Conservation (phyloP, 805 yeast species). For the Schwanniomyces vanrijiae region DNA sequence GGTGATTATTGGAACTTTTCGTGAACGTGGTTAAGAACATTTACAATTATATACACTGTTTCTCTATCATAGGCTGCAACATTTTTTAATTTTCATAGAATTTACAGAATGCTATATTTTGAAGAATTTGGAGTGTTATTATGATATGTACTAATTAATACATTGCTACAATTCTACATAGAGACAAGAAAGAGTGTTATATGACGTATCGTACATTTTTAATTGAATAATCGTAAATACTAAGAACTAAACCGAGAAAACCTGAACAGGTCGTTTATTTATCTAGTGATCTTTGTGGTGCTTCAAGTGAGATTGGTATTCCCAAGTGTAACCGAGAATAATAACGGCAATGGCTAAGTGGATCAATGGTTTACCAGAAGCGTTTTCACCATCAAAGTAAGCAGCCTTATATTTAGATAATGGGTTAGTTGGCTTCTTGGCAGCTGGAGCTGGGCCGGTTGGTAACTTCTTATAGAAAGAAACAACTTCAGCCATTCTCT, state of each 20-base stretch:
- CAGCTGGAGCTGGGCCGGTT: slow-evolving; percentile 83
- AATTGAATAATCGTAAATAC: neutral
- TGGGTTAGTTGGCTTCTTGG: slow-evolving; percentile 64
- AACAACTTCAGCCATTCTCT: slow-evolving; percentile 94
- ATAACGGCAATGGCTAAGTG: slow-evolving; percentile 72
- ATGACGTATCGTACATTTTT: neutral
- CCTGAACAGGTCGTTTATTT: neutral
- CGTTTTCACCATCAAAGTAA: slow-evolving; percentile 81
- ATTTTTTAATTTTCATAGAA: too few species aligned
- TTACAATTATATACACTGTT: too few species aligned
- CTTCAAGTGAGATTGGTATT: slow-evolving; percentile 85
- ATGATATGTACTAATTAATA: too few species aligned
- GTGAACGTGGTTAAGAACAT: too few species aligned
- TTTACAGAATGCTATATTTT: too few species aligned
- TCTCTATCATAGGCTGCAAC: too few species aligned
- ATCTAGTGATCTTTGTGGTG: slow-evolving; percentile 30
- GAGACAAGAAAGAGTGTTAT: too few species aligned
- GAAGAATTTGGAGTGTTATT: too few species aligned
- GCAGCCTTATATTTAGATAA: slow-evolving; percentile 80
- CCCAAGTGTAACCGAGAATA: slow-evolving; percentile 82
- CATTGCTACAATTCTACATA: too few species aligned
- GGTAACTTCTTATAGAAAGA: slow-evolving; percentile 95
- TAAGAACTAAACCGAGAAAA: neutral
- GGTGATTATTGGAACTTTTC: too few species aligned
- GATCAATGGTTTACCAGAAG: slow-evolving; percentile 78